Percentiles rank a stretch among this genome's conserved stretches.
phyloP scores from a whole-genome alignment of 495 filamentous ascomycete species.

The Talaromyces liani region DNA sequence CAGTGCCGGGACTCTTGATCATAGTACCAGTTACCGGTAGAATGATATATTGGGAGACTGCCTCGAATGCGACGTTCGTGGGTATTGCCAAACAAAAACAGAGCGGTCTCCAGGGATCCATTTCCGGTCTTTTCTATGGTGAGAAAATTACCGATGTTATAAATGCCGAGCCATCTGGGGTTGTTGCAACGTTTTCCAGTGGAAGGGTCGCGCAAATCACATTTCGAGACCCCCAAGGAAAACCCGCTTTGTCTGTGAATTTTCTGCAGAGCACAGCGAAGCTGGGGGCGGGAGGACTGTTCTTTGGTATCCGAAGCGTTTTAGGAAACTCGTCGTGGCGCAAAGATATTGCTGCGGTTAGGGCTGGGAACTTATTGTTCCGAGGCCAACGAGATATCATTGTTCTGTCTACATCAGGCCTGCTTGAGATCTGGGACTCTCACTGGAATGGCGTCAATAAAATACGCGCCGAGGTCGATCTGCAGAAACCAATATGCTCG shows the following conservation, averaged over 20 bases:
- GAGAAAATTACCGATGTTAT: constrained; percentile 71
- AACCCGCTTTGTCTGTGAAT: constrained; percentile 66
- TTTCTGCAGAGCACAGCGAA: constrained; percentile 53
- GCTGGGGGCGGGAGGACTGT: constrained; percentile 47
- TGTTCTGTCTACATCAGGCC: constrained; percentile 63
- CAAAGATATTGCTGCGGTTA: constrained; percentile 70
- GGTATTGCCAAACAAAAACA: constrained; percentile 70
- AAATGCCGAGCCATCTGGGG: constrained; percentile 78
- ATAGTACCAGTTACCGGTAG: constrained; percentile 76
- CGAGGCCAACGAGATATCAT: constrained; percentile 81
- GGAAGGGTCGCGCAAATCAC: constrained; percentile 81
- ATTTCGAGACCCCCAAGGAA: constrained; percentile 76
- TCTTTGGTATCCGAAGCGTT: constrained; percentile 69
- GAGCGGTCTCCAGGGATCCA: constrained; percentile 64
- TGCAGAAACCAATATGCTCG: constrained; percentile 29
- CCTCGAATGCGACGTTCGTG: constrained; percentile 71
- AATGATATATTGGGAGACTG: constrained; percentile 90
- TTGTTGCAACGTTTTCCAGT: constrained; percentile 72
- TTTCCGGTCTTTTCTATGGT: constrained; percentile 65
- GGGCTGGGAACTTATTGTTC: constrained; percentile 56
- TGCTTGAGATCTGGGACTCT: constrained; percentile 77
- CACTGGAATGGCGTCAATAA: constrained; percentile 68
- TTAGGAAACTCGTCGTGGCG: constrained; percentile 57
- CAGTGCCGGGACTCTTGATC: constrained; percentile 75
- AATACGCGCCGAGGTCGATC: constrained; percentile 44